phyloP scores from a whole-genome alignment of 2,329 filamentous ascomycete species.

The Neonectria hederae region DNA sequence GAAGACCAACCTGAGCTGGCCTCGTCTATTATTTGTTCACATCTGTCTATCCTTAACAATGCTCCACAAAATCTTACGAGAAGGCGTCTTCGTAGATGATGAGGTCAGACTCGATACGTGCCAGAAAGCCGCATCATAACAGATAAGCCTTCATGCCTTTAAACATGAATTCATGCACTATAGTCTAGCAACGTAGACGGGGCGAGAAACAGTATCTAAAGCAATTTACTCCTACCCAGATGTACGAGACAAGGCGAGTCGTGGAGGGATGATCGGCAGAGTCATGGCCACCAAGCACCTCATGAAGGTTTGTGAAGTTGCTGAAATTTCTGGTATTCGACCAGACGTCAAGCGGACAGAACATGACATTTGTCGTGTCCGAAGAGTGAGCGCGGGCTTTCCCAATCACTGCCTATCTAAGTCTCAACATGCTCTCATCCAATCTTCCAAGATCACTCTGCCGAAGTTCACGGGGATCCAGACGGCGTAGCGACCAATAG shows the following conservation, averaged over 20 bases:
- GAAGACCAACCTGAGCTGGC: conserved; percentile 23
- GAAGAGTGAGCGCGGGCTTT: not conserved
- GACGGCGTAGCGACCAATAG: not conserved
- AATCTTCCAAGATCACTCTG: no score
- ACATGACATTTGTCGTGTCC: not conserved
- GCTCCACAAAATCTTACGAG: not conserved
- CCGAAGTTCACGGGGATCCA: not conserved
- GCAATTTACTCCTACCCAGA: not conserved
- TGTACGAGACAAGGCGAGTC: not conserved
- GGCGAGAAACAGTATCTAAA: not conserved
- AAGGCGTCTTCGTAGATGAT: not conserved
- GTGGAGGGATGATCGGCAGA: not conserved
- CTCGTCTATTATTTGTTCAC: conserved; percentile 33
- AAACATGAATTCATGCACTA: conserved; percentile 4
- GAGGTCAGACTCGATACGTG: not conserved
- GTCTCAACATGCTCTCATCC: not conserved
- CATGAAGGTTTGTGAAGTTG: no score
- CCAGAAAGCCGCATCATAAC: not conserved
- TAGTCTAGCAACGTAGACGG: not conserved
- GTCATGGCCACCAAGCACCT: not conserved
- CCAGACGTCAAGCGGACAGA: not conserved
- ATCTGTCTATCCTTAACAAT: conserved; percentile 3
- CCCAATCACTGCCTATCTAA: not conserved
- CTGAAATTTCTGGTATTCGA: not conserved
- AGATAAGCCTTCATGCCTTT: not conserved